Evolutionary conservation across 768 basidiomycete species (phyloP).

Genomic region (Chalciporus pseudorubinellus): DNA sequence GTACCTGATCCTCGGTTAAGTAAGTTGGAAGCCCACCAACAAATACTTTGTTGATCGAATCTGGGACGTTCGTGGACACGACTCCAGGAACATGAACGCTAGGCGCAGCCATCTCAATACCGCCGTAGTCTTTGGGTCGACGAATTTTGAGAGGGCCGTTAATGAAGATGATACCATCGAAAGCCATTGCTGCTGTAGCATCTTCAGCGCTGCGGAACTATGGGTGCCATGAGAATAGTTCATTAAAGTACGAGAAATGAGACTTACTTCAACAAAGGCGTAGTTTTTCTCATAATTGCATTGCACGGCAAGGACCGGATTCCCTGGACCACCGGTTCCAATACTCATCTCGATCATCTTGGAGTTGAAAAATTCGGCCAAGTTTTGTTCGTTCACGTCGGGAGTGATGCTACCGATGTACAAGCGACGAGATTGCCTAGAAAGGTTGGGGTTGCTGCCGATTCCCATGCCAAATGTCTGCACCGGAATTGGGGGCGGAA

Average conservation of each 20-base stretch:
- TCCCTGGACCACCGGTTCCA: conserved; percentile 79
- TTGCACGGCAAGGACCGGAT: conserved; percentile 90
- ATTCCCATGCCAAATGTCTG: conserved; percentile 86
- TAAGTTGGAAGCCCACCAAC: conserved; percentile 95
- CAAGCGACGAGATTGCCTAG: conserved; percentile 89
- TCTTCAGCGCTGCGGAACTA: conserved; percentile 98
- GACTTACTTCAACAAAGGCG: conserved; percentile 89
- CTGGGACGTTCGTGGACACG: conserved; percentile 95
- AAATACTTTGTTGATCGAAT: conserved; percentile 97
- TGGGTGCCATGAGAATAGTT: conserved; percentile 11
- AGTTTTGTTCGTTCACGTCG: conserved; percentile 89
- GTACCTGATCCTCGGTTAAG: conserved; percentile 97
- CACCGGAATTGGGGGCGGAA: conserved; percentile 81
- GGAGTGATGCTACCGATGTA: conserved; percentile 97
- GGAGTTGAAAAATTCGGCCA: conserved; percentile 91
- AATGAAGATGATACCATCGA: conserved; percentile 95
- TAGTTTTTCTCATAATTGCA: conserved; percentile 99
- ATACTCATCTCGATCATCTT: conserved; percentile 94
- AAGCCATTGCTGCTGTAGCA: conserved; percentile 94
- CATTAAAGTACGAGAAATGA: background rate
- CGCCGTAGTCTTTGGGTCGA: conserved; percentile 95
- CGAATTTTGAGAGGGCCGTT: conserved; percentile 96
- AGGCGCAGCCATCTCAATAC: conserved; percentile 59
- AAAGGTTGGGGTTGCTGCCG: conserved; percentile 82
- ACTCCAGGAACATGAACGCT: conserved; percentile 88